phyloP scores from a whole-genome alignment of 345 rosid species.

The Syzygium jambos region DNA sequence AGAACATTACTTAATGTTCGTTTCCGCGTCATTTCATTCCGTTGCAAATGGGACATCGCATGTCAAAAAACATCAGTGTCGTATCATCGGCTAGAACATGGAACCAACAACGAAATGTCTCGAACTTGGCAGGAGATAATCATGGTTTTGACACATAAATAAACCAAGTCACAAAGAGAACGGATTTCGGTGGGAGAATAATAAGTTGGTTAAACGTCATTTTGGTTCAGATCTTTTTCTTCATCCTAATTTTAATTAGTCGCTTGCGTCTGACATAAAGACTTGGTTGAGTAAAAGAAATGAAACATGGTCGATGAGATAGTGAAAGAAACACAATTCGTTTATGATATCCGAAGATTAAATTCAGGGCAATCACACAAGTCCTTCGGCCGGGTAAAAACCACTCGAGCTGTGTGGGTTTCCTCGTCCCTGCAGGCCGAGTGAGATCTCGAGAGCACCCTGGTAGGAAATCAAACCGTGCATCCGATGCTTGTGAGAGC shows the following conservation, averaged over 20 bases:
- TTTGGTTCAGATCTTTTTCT: background rate
- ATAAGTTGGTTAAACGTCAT: background rate
- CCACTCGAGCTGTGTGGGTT: background rate
- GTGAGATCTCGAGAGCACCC: background rate
- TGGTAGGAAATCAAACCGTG: background rate
- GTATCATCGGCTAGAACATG: background rate
- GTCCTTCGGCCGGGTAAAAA: background rate
- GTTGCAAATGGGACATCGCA: background rate
- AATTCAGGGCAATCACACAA: background rate
- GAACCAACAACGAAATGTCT: background rate
- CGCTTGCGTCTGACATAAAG: background rate
- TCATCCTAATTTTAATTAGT: background rate
- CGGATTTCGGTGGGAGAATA: background rate
- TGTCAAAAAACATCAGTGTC: background rate
- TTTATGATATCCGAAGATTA: background rate
- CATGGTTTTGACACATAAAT: background rate
- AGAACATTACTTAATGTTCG: background rate
- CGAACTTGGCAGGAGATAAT: background rate
- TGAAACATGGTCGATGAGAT: background rate
- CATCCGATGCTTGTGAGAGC: background rate
- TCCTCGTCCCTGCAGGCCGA: background rate
- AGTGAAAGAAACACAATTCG: background rate
- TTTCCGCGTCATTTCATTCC: background rate
- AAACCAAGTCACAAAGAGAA: background rate
- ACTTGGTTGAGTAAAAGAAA: background rate